Evolutionary conservation across 2,329 filamentous ascomycete genomes (phyloP).

Genomic region (Botrytis medusae): DNA sequence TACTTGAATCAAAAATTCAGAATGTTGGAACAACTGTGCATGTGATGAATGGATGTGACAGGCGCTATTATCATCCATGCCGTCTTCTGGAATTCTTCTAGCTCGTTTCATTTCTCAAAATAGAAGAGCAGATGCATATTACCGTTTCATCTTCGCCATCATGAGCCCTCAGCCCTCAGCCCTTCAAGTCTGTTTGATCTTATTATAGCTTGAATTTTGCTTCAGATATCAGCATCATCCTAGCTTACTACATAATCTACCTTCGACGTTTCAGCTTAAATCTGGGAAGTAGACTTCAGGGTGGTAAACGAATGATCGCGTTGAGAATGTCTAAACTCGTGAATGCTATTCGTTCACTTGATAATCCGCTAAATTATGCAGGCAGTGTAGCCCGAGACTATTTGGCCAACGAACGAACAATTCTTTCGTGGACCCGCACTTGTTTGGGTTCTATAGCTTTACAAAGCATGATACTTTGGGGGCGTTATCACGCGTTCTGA

Average conservation of each 20-base stretch:
- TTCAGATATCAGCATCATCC: neutral
- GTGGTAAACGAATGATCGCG: no score
- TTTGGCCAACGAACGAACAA: constrained; percentile 52
- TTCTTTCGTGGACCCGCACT: constrained; percentile 53
- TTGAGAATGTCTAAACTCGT: neutral
- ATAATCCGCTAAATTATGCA: constrained; percentile 42
- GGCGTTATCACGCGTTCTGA: constrained; percentile 29
- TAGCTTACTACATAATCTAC: neutral
- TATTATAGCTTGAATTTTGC: no score
- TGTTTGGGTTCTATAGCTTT: constrained; percentile 53
- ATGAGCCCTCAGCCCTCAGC: neutral
- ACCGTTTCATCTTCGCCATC: neutral
- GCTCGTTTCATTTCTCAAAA: constrained; percentile 7
- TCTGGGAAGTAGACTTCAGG: neutral
- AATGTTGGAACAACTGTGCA: neutral
- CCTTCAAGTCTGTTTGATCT: neutral
- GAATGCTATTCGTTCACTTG: neutral
- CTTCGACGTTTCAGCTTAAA: no score
- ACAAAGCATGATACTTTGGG: constrained; percentile 50
- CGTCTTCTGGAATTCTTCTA: neutral
- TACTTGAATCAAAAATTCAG: neutral
- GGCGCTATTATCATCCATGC: neutral
- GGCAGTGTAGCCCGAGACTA: constrained; percentile 52
- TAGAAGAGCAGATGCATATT: neutral
- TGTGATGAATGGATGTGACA: neutral